Evolutionary conservation across 192 early-diverging fungal species (phyloP).

Genomic region (Funneliformis mosseae): DNA sequence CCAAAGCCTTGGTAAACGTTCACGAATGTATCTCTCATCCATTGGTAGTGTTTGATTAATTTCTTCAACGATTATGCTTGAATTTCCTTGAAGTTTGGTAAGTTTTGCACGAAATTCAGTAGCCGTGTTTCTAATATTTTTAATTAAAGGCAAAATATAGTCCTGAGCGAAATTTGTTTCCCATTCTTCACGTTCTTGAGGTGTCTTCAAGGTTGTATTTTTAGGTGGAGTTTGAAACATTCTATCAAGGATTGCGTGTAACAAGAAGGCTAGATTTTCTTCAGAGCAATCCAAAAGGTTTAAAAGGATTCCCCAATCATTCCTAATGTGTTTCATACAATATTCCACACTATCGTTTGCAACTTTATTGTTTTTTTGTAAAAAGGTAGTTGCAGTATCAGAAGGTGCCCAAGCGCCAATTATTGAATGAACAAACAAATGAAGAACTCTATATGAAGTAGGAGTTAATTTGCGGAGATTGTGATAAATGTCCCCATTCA

Average conservation of each 20-base stretch:
- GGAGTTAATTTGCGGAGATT: neutral
- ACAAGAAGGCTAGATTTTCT: constrained; percentile 21
- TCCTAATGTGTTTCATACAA: constrained; percentile 25
- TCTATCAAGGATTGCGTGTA: constrained; percentile 3
- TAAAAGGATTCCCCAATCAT: constrained; percentile 27
- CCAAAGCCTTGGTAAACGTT: constrained; percentile 23
- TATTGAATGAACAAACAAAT: constrained; percentile 23
- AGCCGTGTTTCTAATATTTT: neutral
- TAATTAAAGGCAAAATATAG: neutral
- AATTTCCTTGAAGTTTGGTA: neutral
- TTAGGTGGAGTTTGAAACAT: neutral
- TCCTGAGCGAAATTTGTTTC: neutral
- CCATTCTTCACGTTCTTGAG: neutral
- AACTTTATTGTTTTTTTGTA: neutral
- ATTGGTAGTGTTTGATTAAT: neutral
- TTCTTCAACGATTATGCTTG: neutral
- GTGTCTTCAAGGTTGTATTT: neutral
- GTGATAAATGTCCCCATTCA: neutral
- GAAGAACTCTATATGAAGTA: constrained; percentile 21
- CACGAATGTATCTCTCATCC: neutral
- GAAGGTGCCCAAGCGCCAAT: neutral
- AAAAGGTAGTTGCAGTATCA: neutral
- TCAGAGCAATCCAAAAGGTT: constrained; percentile 4
- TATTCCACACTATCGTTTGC: neutral
- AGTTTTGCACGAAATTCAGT: constrained; percentile 6